A percentile compares a stretch with the other conserved stretches of the same genome.
Conservation (phyloP, 139 green algal species). For the Chlamydomonas sp. region DNA sequence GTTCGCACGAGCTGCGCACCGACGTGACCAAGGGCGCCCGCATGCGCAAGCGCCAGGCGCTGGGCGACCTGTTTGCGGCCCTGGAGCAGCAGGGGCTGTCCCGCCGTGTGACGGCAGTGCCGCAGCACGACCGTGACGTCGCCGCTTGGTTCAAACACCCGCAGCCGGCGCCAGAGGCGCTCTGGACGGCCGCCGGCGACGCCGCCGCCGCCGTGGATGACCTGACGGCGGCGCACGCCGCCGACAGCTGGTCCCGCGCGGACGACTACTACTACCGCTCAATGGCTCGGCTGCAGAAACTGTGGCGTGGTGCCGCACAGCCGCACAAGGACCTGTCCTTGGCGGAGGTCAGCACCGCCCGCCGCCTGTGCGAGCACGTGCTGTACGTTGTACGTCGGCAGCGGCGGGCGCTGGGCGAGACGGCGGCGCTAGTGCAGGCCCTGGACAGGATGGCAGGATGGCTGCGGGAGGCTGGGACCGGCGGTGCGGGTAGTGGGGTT, state of each 20-base stretch:
- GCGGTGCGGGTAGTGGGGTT: neutral
- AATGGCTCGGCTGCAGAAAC: conserved; percentile 86
- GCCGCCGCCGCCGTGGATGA: neutral
- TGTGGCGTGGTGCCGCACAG: conserved; percentile 64
- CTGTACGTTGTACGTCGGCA: conserved; percentile 78
- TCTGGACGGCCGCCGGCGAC: neutral
- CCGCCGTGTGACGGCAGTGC: conserved; percentile 67
- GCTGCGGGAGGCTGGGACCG: conserved; percentile 21
- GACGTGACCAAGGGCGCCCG: conserved; percentile 78
- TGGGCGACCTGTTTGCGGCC: conserved; percentile 82
- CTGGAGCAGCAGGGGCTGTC: conserved; percentile 78
- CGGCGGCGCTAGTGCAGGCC: neutral
- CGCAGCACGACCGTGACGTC: conserved; percentile 47
- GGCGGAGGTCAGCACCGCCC: conserved; percentile 71
- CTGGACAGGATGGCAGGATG: conserved; percentile 34
- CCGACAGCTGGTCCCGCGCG: conserved; percentile 64
- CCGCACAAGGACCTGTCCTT: conserved; percentile 82
- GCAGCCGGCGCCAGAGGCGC: conserved; percentile 6
- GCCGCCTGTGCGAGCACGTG: conserved; percentile 76
- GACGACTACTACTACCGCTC: conserved; percentile 86
- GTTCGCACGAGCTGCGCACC: conserved; percentile 62
- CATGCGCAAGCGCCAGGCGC: conserved; percentile 92
- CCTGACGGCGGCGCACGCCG: conserved; percentile 22
- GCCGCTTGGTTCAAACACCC: conserved; percentile 68
- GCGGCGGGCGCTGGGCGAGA: conserved; percentile 56